Percentiles rank a stretch among this genome's conserved stretches.
Evolutionary conservation across 2,329 filamentous ascomycete species (phyloP).

Genomic region (Colletotrichum horii): DNA sequence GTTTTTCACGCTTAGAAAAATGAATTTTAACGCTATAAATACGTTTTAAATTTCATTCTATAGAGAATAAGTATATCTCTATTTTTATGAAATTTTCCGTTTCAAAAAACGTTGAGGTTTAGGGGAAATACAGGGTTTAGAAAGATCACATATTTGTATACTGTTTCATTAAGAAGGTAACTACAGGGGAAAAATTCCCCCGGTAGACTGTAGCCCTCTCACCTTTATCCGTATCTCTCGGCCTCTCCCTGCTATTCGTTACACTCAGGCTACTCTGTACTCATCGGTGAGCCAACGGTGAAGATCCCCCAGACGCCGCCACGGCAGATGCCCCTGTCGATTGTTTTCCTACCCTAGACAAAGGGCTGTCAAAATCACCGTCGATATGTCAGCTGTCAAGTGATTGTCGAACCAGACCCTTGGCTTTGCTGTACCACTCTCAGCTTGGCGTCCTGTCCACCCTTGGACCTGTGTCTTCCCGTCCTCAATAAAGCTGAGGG

Average conservation of each 20-base stretch:
- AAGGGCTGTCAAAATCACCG: background rate
- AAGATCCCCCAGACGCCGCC: background rate
- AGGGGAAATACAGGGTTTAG: no score
- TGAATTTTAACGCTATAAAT: no score
- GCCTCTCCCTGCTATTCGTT: background rate
- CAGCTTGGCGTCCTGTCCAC: background rate
- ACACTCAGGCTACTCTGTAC: background rate
- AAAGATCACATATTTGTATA: no score
- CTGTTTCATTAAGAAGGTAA: no score
- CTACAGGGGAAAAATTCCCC: no score
- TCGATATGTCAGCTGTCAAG: background rate
- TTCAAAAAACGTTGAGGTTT: no score
- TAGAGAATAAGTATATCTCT: no score
- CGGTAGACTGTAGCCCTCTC: no score
- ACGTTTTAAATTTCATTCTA: no score
- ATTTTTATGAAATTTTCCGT: no score
- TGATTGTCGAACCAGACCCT: background rate
- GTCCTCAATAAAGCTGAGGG: constrained; percentile 5
- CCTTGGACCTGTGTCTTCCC: background rate
- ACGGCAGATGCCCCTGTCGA: constrained; percentile 3
- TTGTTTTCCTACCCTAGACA: background rate
- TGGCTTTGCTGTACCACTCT: background rate
- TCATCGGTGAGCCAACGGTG: background rate
- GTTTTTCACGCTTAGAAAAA: no score
- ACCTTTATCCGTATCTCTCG: background rate